These are phyloP conservation scores for Letharia columbiana DNA, from an alignment of 495 filamentous ascomycete species.

Conservation along the genomic window DNA sequence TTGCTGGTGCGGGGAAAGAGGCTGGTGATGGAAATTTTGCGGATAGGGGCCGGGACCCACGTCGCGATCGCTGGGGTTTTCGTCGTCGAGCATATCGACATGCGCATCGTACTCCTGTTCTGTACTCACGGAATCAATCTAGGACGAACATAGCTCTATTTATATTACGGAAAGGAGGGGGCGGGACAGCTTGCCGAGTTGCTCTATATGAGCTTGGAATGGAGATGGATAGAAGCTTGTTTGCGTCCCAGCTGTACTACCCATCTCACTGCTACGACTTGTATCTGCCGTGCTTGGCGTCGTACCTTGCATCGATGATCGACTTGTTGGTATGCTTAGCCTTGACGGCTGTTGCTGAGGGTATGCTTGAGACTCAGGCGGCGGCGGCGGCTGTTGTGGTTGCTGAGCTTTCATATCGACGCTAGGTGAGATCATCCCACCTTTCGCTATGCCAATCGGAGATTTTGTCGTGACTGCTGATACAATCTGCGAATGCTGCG, in stretches of 20 bases:
- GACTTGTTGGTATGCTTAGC: constrained; percentile 23
- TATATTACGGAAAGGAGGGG: constrained; percentile 42
- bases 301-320: constrained; percentile 20
- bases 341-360: constrained; percentile 28
- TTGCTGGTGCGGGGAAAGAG: constrained; percentile 37
- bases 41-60: constrained; percentile 61
- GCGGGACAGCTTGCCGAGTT: constrained; percentile 86
- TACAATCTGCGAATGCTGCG: constrained; percentile 71
- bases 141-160: constrained; percentile 70
- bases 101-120: constrained; percentile 99
- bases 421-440: constrained; percentile 57
- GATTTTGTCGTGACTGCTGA: constrained; percentile 67
- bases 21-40: constrained; percentile 43
- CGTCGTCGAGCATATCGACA: constrained; percentile 86
- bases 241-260: constrained; percentile 30
- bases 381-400: constrained; percentile 43
- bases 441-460: constrained; percentile 60
- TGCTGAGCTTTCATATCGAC: constrained; percentile 50
- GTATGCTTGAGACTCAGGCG: constrained; percentile 24
- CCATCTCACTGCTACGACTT: constrained; percentile 21
- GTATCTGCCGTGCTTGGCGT: constrained; percentile 20
- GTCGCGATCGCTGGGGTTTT: constrained; percentile 54
- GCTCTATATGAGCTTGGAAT: constrained; percentile 91
- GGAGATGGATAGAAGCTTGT: constrained; percentile 69
- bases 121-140: constrained; percentile 71